Base-by-base conservation (phyloP, 257 asterid genomes). In the Solanum piurae region DNA sequence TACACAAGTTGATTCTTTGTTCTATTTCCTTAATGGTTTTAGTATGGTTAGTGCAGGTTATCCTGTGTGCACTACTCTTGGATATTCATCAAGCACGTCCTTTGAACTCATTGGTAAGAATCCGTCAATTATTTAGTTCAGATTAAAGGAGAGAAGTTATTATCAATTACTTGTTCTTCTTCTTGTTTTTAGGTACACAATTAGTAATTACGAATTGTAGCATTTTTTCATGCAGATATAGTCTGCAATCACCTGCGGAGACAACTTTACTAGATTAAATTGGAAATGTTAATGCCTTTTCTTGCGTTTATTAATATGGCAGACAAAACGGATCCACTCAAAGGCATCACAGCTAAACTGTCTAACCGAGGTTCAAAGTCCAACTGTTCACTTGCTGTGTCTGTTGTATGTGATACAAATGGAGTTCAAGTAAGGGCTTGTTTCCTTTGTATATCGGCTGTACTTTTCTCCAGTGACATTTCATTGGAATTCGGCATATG, bases 331-430 rank as follows among this genome's bases (percentile, higher is more conserved):
- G 90, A 77, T 86, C 98, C 98, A 21, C 93, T 91, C 84, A 87
- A 16, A 87, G 99, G 99, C 86, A 88, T 95, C 88, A 90, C 84
- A 31, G 94, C 96, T 88, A 94, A 92, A 91, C 94, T 95, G 97
- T 91, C 93, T 68, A 92, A 92, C 89, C 91, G 83, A 79, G 95
- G 89, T 49, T 88, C 87, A 34, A 89, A 86, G 88, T 87, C 38
- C 86, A 95, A 95, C 89, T 97, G 99, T 89, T 97, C 99, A 52
- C 94, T 97, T 87, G 91, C 94, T 80, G 98, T 97, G 42, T 93
- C 98, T 68, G 94, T 97, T 68, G 87, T 92, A 82, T 97, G 99
- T 88, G 93, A 95, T 91, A 87, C 94, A 86, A 91, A 92, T 86
- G 95, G 93, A 89, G 87, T 93, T 87, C 92, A 93, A 89, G 98